These are phyloP conservation scores for Cubamyces lactineus DNA, from an alignment of 768 basidiomycete genomes.

Conservation along the genomic window DNA sequence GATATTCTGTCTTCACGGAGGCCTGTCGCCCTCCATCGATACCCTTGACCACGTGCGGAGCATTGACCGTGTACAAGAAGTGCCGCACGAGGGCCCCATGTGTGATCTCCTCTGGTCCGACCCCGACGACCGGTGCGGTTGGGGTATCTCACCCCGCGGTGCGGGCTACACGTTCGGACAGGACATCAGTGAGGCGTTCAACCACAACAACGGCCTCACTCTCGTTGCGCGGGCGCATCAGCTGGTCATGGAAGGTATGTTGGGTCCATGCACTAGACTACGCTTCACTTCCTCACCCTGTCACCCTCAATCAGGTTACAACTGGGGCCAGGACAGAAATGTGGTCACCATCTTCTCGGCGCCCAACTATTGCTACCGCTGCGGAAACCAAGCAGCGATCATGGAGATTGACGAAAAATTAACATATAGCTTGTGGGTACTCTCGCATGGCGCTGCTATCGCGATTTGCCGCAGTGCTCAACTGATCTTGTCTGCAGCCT, in stretches of 20 bases:
- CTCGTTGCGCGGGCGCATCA: slow-evolving; percentile 94
- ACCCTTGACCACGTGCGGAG: slow-evolving; percentile 99
- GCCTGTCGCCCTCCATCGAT: slow-evolving; percentile 98
- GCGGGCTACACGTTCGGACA: slow-evolving; percentile 99
- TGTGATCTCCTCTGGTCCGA: slow-evolving; percentile 99
- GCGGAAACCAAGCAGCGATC: slow-evolving; percentile 99
- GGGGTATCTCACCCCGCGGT: slow-evolving; percentile 98
- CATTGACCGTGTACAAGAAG: slow-evolving; percentile 98
- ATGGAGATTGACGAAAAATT: slow-evolving; percentile 99
- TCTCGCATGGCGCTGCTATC: slow-evolving; percentile 2
- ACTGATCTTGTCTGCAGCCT: slow-evolving; percentile 58
- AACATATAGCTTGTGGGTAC: slow-evolving; percentile 88
- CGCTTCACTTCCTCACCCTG: not conserved
- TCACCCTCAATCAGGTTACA: slow-evolving; percentile 59
- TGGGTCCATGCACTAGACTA: not conserved
- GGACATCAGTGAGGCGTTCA: slow-evolving; percentile 98
- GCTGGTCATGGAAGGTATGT: slow-evolving; percentile 93
- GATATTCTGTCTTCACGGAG: slow-evolving; percentile 99
- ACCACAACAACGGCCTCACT: slow-evolving; percentile 98
- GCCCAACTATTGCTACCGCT: slow-evolving; percentile 99
- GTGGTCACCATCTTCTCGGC: slow-evolving; percentile 99
- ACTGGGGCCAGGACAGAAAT: slow-evolving; percentile 99
- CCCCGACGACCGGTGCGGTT: slow-evolving; percentile 98
- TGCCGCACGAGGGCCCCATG: slow-evolving; percentile 99
- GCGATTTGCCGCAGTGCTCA: slow-evolving; percentile 6